These are phyloP conservation scores for Zizania palustris DNA, from an alignment of 202 grass and related monocot genomes.

Conservation along the genomic window DNA sequence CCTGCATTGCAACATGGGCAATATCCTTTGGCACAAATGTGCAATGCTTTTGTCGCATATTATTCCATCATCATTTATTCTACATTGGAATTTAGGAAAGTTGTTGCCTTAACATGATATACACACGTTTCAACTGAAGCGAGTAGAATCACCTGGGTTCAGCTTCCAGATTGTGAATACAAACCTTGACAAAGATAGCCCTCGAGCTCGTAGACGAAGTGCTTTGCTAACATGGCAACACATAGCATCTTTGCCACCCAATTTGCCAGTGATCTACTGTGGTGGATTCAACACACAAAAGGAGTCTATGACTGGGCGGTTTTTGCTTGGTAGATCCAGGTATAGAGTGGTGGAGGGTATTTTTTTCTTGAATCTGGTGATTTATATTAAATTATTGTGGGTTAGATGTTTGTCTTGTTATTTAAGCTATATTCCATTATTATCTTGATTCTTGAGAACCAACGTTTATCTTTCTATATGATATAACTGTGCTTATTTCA, in stretches of 20 bases:
- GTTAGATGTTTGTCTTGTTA: not conserved
- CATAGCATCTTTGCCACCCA: conserved; percentile 93
- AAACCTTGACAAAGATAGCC: conserved; percentile 86
- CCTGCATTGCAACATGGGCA: conserved; percentile 95
- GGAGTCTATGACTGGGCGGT: conserved; percentile 94
- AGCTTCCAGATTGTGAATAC: conserved; percentile 99
- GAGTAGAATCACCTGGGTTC: conserved; percentile 90
- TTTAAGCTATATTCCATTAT: conserved; percentile 3
- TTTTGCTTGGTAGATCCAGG: conserved; percentile 98
- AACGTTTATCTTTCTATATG: conserved; percentile 20
- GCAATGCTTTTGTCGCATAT: conserved; percentile 14
- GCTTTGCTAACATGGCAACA: conserved; percentile 98
- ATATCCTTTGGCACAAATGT: conserved; percentile 67
- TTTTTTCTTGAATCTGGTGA: conserved; percentile 10
- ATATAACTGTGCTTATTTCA: not conserved
- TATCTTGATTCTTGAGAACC: not conserved
- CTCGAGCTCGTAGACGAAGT: conserved; percentile 90
- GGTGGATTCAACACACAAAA: conserved; percentile 98
- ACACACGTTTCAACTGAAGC: conserved; percentile 99
- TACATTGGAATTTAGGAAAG: conserved; percentile 6
- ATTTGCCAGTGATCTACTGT: conserved; percentile 91
- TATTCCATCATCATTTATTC: conserved; percentile 12
- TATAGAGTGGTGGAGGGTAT: conserved; percentile 36
- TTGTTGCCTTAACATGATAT: conserved; percentile 88
- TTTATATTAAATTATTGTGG: conserved; percentile 6